Evolutionary conservation across 2,329 filamentous ascomycete species (phyloP).

Genomic region (Dothideomycetidae sp.): DNA sequence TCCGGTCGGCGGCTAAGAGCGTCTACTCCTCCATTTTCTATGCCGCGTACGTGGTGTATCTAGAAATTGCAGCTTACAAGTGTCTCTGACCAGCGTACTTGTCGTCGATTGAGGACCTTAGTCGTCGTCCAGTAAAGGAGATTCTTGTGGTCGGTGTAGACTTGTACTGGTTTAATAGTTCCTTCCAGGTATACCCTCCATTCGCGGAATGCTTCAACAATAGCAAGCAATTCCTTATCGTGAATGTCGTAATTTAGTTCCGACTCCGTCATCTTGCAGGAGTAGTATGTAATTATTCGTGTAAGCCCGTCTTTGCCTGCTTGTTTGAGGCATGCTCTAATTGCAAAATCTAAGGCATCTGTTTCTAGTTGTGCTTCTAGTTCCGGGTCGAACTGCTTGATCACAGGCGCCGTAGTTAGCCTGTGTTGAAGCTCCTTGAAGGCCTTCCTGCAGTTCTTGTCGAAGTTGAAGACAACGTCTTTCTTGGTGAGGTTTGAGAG

Average conservation of each 20-base stretch:
- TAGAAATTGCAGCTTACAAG: constrained; percentile 9
- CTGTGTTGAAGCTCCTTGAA: constrained; percentile 9
- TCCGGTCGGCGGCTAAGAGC: constrained; percentile 2
- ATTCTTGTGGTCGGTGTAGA: constrained; percentile 10
- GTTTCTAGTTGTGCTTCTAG: constrained; percentile 4
- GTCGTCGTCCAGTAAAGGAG: constrained; percentile 5
- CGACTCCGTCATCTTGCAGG: constrained; percentile 2
- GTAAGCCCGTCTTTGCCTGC: neutral
- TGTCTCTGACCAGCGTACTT: constrained; percentile 7
- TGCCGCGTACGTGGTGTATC: constrained; percentile 6
- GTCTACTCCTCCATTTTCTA: constrained; percentile 4
- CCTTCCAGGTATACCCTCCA: constrained; percentile 10
- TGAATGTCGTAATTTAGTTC: constrained; percentile 11
- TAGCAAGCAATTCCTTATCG: constrained; percentile 11
- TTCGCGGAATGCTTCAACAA: constrained; percentile 10
- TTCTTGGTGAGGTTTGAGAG: constrained; percentile 1
- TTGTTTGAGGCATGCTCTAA: constrained; percentile 8
- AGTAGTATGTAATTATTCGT: constrained; percentile 7
- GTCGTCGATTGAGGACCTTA: constrained; percentile 4
- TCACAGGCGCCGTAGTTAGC: constrained; percentile 8
- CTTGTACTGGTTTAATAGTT: neutral
- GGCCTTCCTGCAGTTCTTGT: neutral
- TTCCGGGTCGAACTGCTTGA: constrained; percentile 9
- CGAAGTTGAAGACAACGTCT: neutral
- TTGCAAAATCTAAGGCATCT: constrained; percentile 10